Evolutionary conservation across 2,329 filamentous ascomycete species (phyloP), one percentile per base, ranked within the genome.

Genomic region (Diaporthe amygdali): DNA sequence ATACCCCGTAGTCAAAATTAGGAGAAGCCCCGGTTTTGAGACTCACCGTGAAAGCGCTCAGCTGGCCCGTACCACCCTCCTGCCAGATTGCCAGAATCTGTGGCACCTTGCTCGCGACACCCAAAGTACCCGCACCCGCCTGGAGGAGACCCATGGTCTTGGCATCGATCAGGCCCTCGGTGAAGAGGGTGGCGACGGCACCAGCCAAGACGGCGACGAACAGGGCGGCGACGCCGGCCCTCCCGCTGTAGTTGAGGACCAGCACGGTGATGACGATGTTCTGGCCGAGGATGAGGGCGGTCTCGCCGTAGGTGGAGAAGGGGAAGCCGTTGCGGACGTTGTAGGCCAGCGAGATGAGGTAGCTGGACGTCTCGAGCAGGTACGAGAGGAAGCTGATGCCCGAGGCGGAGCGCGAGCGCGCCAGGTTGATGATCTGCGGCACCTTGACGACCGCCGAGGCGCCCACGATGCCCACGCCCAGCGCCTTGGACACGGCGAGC

Each of bases 271-370:
- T 97, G 72, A 95, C 89, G 52, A 98, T 90, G 82, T 99, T 97
- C 85, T 99, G 96, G 71, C 92, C 91, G 63, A 96, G 89, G 76
- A 99, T 98, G 78, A 98, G 87, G 46, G 93, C 95, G 34, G 94
- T 96, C 88, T 99, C 96, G 81, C 96, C 96, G 81, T 93, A 99
- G 14, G 96, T 99, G 87, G 93, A 97, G 84, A 99, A 98, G 3
- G 96, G 96, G 77, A 97, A 98, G 30, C 91, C 92, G 78, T 95
- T 94, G 79, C 96, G 94, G 75, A 94, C 87, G 81, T 97, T 97
- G 87, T 99, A 99, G 66, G 94, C 93, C 75, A 99, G 89, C 6
- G 92, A 93, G 82, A 98, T 97, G 77, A 98, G 88, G 84, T 97
- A 96, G 71, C 92, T 91, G 69, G 90, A 88, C 10, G 95, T 98